Percentiles rank a stretch among this genome's conserved stretches.
Evolutionary conservation across 768 basidiomycete species (phyloP).

Genomic region (Termitomyces sp.): DNA sequence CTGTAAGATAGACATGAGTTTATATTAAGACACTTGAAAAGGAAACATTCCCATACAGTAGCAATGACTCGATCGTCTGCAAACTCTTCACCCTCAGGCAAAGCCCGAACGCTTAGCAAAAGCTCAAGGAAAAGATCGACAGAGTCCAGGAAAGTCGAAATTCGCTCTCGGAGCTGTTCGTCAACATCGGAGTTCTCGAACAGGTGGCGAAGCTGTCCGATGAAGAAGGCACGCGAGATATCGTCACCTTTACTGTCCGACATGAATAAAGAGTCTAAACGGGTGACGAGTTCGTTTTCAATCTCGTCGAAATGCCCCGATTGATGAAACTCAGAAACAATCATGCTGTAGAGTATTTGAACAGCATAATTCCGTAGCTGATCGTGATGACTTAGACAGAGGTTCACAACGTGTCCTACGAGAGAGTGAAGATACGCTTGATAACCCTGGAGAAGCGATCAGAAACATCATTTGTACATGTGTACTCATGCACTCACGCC

Average conservation of each 20-base stretch:
- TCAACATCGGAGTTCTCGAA: slow-evolving; percentile 86
- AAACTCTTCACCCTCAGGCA: slow-evolving; percentile 93
- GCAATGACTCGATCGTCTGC: slow-evolving; percentile 94
- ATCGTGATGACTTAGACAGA: slow-evolving; percentile 95
- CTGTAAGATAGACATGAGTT: slow-evolving; percentile 32
- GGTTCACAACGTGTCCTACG: slow-evolving; percentile 85
- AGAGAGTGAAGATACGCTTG: slow-evolving; percentile 80
- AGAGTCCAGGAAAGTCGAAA: slow-evolving; percentile 81
- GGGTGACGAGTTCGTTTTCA: slow-evolving; percentile 89
- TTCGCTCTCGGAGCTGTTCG: slow-evolving; percentile 70
- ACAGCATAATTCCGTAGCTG: slow-evolving; percentile 87
- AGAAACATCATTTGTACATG: slow-evolving; percentile 4
- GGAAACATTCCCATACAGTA: slow-evolving; percentile 48
- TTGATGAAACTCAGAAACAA: slow-evolving; percentile 86
- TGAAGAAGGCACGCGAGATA: slow-evolving; percentile 89
- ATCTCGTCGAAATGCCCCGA: slow-evolving; percentile 84
- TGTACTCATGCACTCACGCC: slow-evolving; percentile 53
- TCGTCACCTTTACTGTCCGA: slow-evolving; percentile 89
- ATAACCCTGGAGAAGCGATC: slow-evolving; percentile 56
- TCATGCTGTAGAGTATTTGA: slow-evolving; percentile 93
- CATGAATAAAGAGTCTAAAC: slow-evolving; percentile 90
- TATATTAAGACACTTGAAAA: neutral
- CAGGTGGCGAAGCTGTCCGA: slow-evolving; percentile 83
- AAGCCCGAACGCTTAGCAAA: slow-evolving; percentile 77
- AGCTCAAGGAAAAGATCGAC: slow-evolving; percentile 93